phyloP scores from a whole-genome alignment of 2,329 filamentous ascomycete species.

The Trichophyton simii region DNA sequence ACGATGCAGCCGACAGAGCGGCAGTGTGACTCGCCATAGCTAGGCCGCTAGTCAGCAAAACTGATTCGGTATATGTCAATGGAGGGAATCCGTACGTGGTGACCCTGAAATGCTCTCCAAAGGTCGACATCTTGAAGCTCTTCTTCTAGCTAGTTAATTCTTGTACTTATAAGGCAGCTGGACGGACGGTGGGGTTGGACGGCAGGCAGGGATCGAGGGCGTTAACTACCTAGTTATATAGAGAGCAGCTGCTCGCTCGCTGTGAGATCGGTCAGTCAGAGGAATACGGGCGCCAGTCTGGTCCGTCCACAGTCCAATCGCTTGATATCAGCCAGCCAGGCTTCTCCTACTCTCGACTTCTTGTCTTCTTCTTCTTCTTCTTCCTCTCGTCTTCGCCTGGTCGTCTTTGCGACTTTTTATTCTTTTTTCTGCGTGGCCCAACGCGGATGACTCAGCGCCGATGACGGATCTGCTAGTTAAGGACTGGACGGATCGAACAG shows the following conservation, averaged over 20 bases:
- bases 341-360: not conserved
- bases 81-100: constrained; percentile 47
- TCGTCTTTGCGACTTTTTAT: not conserved
- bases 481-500: too few relatives aligned
- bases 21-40: constrained; percentile 81
- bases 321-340: not conserved
- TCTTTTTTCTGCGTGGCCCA: not conserved
- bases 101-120: constrained; percentile 63
- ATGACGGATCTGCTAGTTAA: not conserved
- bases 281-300: not conserved
- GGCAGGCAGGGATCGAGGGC: not conserved
- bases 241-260: not conserved
- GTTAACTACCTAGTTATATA: too few relatives aligned
- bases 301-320: not conserved
- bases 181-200: not conserved
- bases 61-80: constrained; percentile 8
- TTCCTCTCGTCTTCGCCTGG: not conserved
- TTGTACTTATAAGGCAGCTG: not conserved
- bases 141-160: not conserved
- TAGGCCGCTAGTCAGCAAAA: constrained; percentile 23
- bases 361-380: not conserved
- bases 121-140: constrained; percentile 57
- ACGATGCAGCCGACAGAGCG: constrained; percentile 88
- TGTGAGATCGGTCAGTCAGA: not conserved
- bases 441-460: constrained; percentile 7